These are phyloP conservation scores for Pleurotus tuber-regium DNA, from an alignment of 768 basidiomycete genomes.

Conservation along the genomic window DNA sequence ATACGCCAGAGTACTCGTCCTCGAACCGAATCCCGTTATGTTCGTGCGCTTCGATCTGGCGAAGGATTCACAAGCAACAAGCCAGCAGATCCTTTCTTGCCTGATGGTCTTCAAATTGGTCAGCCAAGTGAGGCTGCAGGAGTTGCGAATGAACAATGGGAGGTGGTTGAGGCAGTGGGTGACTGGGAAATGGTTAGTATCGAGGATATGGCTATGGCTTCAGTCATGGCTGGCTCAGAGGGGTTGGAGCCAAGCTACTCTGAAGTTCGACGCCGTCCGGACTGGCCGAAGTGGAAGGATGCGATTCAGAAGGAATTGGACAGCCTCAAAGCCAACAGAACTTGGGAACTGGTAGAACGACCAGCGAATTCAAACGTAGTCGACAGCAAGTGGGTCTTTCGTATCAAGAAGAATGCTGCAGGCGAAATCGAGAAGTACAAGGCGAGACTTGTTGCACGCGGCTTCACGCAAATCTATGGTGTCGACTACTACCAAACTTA, in stretches of 20 bases:
- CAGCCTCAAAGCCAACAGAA: constrained; percentile 3
- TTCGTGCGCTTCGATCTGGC: constrained; percentile 11
- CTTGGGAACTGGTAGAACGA: constrained; percentile 9
- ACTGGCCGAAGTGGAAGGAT: constrained; percentile 12
- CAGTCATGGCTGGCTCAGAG: constrained; percentile 1
- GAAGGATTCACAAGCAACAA: constrained; percentile 9
- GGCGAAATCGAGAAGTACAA: constrained; percentile 7
- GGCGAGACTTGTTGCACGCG: constrained; percentile 7
- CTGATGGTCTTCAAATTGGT: constrained; percentile 13
- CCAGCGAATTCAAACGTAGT: constrained; percentile 1
- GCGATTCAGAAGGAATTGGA: constrained; percentile 6
- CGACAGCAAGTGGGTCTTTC: constrained; percentile 4
- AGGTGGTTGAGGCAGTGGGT: not conserved
- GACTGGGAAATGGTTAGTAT: not conserved
- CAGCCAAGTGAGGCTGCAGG: not conserved
- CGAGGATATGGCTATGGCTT: constrained; percentile 3
- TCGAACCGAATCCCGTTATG: constrained; percentile 12
- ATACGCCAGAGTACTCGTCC: constrained; percentile 6
- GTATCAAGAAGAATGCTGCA: constrained; percentile 1
- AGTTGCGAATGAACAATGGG: constrained; percentile 5
- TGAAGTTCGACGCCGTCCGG: constrained; percentile 4
- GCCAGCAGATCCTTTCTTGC: constrained; percentile 7
- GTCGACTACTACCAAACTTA: constrained; percentile 8
- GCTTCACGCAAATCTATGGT: constrained; percentile 8
- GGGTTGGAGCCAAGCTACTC: constrained; percentile 10